Percentiles rank a stretch among this genome's conserved stretches.
Conservation (phyloP, 352 stramenopile genomes). For the Globisporangium splendens region DNA sequence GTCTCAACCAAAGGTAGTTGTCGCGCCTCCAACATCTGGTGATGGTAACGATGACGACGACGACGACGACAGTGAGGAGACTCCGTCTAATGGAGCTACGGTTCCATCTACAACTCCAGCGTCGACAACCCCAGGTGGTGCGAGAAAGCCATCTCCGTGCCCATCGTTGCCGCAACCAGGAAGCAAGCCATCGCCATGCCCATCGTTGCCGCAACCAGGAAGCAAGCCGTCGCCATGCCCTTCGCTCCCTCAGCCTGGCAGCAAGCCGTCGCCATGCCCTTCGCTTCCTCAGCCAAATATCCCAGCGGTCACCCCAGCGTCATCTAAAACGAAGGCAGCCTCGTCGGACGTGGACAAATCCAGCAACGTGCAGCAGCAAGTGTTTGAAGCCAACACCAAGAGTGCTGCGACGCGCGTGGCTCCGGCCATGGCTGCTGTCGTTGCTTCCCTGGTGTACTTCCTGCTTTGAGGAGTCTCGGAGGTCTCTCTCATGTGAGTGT, state of each 20-base stretch:
- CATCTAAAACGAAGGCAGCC: conserved; percentile 13
- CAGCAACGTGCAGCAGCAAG: conserved; percentile 20
- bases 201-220: conserved; percentile 23
- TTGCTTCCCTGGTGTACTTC: conserved; percentile 36
- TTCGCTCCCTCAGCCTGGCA: conserved; percentile 18
- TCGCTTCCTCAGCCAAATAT: conserved; percentile 26
- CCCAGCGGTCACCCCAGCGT: conserved; percentile 14
- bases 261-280: conserved; percentile 18
- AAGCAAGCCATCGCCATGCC: conserved; percentile 16
- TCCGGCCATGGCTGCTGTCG: conserved; percentile 26
- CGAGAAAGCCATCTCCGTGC: conserved; percentile 12
- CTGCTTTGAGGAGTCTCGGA: conserved; percentile 27
- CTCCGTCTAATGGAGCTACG: background rate
- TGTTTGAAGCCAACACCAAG: conserved; percentile 35
- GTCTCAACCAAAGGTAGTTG: background rate
- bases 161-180: conserved; percentile 20
- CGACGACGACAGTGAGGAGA: conserved; percentile 13
- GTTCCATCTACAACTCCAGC: conserved; percentile 5
- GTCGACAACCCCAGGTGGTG: conserved; percentile 1
- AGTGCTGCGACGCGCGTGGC: conserved; percentile 24
- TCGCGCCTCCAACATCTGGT: conserved; percentile 1
- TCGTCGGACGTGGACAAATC: conserved; percentile 6
- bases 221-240: conserved; percentile 21
- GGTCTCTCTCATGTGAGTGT: conserved; percentile 1
- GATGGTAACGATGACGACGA: conserved; percentile 5